These are phyloP conservation scores for Neocucurbitaria cava DNA, from an alignment of 2,329 filamentous ascomycete genomes.

Conservation along the genomic window DNA sequence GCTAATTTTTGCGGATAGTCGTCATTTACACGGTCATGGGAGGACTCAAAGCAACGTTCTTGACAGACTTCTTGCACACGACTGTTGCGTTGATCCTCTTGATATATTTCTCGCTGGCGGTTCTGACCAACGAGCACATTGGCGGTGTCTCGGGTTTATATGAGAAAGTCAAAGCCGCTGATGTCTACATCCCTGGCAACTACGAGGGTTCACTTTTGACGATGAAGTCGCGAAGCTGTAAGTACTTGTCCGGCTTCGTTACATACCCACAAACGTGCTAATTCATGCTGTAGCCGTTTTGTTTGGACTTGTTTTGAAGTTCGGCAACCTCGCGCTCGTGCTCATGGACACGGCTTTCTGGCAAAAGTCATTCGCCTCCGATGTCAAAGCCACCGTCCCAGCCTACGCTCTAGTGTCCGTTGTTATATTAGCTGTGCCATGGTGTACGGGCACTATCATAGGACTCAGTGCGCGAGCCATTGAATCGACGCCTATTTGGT, in stretches of 20 bases:
- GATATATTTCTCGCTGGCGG: slow-evolving; percentile 52
- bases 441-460: slow-evolving; percentile 47
- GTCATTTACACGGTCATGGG: slow-evolving; percentile 75
- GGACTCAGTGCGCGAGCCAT: slow-evolving; percentile 52
- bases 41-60: slow-evolving; percentile 72
- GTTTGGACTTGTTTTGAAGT: slow-evolving; percentile 13
- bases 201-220: slow-evolving; percentile 80
- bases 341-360: slow-evolving; percentile 20
- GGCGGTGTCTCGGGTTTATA: slow-evolving; percentile 10
- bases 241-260: not conserved
- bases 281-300: slow-evolving; percentile 3
- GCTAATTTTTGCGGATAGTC: slow-evolving; percentile 74
- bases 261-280: not conserved
- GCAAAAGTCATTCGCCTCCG: slow-evolving; percentile 20
- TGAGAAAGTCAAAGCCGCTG: slow-evolving; percentile 60
- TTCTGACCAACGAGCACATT: slow-evolving; percentile 9
- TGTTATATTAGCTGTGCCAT: slow-evolving; percentile 16
- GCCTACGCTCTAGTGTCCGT: slow-evolving; percentile 15
- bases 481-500: slow-evolving; percentile 47
- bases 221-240: slow-evolving; percentile 68
- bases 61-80: slow-evolving; percentile 85
- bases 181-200: slow-evolving; percentile 75
- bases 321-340: slow-evolving; percentile 18
- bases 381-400: slow-evolving; percentile 15
- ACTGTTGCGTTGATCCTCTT: slow-evolving; percentile 82